A percentile compares a stretch with the other conserved stretches of the same genome.
phyloP scores from a whole-genome alignment of 345 rosid species.

The Populus alba region DNA sequence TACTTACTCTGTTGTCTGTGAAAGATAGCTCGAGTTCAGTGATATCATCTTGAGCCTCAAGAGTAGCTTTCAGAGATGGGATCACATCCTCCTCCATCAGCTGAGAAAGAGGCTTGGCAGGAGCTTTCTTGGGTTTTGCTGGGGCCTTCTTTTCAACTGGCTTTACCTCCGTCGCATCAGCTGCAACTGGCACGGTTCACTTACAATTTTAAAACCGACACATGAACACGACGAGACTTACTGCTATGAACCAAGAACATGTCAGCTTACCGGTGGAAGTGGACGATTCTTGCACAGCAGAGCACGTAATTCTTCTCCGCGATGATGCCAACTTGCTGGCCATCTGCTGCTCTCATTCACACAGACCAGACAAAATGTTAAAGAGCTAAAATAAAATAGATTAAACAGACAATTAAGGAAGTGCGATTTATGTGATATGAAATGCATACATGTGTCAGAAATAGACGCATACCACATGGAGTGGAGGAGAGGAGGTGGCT shows the following conservation, averaged over 20 bases:
- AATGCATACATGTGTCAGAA: background rate
- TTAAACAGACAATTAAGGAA: too few species aligned
- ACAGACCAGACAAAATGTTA: background rate
- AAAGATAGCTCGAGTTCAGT: constrained; percentile 61
- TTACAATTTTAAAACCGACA: background rate
- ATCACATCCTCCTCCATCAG: constrained; percentile 93
- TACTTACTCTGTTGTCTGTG: constrained; percentile 65
- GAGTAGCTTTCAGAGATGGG: constrained; percentile 59
- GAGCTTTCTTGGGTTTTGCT: constrained; percentile 64
- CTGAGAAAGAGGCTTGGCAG: constrained; percentile 56
- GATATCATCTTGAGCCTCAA: constrained; percentile 67
- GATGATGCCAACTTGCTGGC: constrained; percentile 28
- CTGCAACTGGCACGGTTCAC: constrained; percentile 29
- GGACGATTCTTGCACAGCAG: constrained; percentile 74
- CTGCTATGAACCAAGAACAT: background rate
- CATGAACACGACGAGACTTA: background rate
- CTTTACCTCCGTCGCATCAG: constrained; percentile 46
- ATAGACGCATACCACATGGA: constrained; percentile 41
- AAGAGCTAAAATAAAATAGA: too few species aligned
- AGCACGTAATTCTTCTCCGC: constrained; percentile 45
- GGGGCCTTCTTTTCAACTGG: constrained; percentile 32
- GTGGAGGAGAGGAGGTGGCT: constrained; percentile 19
- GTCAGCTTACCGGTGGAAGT: constrained; percentile 50
- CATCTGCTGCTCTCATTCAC: constrained; percentile 34
- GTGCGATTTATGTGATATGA: too few species aligned